Percentiles rank a stretch among this genome's conserved stretches.
These are phyloP conservation scores for Jimgerdemannia flammicorona DNA, from an alignment of 192 early-diverging fungal genomes.

Conservation along the genomic window DNA sequence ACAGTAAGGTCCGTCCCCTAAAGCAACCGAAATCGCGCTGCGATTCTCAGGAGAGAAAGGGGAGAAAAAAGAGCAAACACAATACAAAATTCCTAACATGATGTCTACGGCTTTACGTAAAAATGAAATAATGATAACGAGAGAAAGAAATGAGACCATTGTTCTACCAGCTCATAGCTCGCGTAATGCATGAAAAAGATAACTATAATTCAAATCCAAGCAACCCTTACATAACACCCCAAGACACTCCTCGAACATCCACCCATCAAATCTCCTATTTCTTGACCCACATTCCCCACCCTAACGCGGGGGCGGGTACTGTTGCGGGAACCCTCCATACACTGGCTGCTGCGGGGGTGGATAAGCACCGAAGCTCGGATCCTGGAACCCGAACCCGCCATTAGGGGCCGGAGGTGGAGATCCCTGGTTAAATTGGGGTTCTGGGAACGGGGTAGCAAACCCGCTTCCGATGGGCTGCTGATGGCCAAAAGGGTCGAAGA, in stretches of 20 bases:
- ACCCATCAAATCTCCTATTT: not conserved
- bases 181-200: not conserved
- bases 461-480: not conserved
- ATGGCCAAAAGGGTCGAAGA: not conserved
- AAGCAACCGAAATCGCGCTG: not conserved
- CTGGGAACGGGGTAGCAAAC: not conserved
- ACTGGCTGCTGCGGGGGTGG: not conserved
- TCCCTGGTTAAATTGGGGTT: not conserved
- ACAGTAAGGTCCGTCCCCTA: not conserved
- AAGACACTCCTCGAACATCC: not conserved
- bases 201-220: too few relatives aligned
- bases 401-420: too few relatives aligned
- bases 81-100: not conserved
- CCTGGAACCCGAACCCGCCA: not conserved
- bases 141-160: not conserved
- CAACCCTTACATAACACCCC: too few relatives aligned
- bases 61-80: not conserved
- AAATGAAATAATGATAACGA: not conserved
- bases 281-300: not conserved
- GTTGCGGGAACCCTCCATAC: not conserved
- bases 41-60: not conserved
- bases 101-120: not conserved
- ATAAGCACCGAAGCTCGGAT: not conserved
- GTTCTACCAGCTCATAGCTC: not conserved
- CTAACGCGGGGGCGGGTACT: not conserved